phyloP scores from a whole-genome alignment of 1,139 yeast species.

The Magnusiomyces ingens region DNA sequence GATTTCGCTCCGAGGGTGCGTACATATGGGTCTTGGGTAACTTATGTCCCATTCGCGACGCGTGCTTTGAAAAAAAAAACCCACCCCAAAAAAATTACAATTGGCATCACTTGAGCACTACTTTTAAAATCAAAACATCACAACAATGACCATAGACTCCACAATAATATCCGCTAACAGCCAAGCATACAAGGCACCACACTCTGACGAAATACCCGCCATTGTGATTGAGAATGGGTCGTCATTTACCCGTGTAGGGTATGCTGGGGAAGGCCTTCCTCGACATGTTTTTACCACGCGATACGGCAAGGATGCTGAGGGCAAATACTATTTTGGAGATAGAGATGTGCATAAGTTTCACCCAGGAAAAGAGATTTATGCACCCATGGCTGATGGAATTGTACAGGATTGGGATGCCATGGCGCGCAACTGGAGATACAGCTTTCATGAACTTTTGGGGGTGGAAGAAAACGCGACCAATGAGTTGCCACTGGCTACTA shows the following conservation, averaged over 20 bases:
- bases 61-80: background rate
- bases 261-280: constrained; percentile 90
- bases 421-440: constrained; percentile 33
- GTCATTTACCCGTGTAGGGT: constrained; percentile 75
- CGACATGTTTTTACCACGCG: constrained; percentile 64
- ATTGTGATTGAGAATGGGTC: constrained; percentile 94
- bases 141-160: background rate
- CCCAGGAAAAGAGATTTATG: constrained; percentile 33
- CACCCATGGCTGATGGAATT: constrained; percentile 38
- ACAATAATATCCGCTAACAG: background rate
- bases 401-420: constrained; percentile 44
- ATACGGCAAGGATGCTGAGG: constrained; percentile 30
- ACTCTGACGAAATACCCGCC: constrained; percentile 52
- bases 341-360: constrained; percentile 30
- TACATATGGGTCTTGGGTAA: background rate
- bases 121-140: background rate
- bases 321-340: constrained; percentile 29
- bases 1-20: background rate
- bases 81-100: background rate
- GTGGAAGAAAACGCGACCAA: constrained; percentile 40
- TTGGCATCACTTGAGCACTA: background rate
- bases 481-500: constrained; percentile 72
- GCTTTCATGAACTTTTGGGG: constrained; percentile 38
- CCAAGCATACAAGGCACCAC: constrained; percentile 10
- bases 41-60: background rate